Evolutionary conservation across 331 rosid species (phyloP).

Genomic region (Cydonia oblonga): DNA sequence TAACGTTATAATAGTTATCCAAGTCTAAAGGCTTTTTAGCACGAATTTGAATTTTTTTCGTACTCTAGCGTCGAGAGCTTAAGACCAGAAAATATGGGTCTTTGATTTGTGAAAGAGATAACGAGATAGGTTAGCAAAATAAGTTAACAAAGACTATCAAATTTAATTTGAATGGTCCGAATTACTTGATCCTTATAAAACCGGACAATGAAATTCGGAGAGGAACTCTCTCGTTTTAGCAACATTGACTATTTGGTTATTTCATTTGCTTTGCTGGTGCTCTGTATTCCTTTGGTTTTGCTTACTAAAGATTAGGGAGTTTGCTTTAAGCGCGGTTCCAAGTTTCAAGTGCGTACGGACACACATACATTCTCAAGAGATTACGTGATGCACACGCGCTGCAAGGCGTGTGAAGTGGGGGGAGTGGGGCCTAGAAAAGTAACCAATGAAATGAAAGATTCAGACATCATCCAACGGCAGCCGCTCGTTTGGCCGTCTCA

Average conservation of each 20-base stretch:
- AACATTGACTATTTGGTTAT: not conserved
- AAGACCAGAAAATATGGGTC: too few species aligned
- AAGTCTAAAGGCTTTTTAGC: not conserved
- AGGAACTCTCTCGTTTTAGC: too few species aligned
- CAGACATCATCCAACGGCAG: not conserved
- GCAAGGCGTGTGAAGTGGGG: not conserved
- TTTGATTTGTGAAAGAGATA: too few species aligned
- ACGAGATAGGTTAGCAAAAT: too few species aligned
- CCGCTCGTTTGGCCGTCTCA: not conserved
- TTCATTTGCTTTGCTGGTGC: not conserved
- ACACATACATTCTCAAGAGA: too few species aligned
- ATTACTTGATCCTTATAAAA: too few species aligned
- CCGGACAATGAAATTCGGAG: too few species aligned
- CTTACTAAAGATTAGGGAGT: not conserved
- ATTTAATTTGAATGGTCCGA: too few species aligned
- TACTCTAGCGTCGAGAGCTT: too few species aligned
- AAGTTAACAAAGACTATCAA: too few species aligned
- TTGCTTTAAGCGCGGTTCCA: not conserved
- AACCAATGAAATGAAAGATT: not conserved
- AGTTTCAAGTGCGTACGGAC: not conserved
- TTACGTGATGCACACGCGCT: not conserved
- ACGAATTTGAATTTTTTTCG: too few species aligned
- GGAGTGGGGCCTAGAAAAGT: not conserved
- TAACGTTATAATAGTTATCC: too few species aligned
- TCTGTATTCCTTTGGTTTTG: not conserved